These are phyloP conservation scores for Conoideocrella luteorostrata DNA, from an alignment of 2,329 filamentous ascomycete species.

Conservation along the genomic window DNA sequence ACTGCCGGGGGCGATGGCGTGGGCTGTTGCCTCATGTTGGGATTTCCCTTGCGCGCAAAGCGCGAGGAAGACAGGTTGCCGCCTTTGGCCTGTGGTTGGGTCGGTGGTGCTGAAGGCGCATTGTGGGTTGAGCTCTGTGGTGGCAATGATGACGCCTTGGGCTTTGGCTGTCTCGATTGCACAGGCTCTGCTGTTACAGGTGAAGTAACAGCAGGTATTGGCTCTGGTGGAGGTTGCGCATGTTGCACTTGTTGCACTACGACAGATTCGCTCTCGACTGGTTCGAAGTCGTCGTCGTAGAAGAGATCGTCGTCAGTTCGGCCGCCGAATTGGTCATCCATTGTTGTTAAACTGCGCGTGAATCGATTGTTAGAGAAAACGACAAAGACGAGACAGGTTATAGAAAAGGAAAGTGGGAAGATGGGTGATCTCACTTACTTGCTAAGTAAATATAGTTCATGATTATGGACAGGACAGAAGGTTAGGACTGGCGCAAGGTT, in stretches of 20 bases:
- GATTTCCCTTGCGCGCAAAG: constrained; percentile 11
- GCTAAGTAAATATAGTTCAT: no score
- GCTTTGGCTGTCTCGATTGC: constrained; percentile 4
- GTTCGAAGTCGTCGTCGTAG: constrained; percentile 57
- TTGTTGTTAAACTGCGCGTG: constrained; percentile 18
- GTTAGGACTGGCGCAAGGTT: no score
- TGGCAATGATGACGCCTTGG: constrained; percentile 6
- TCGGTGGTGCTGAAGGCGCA: constrained; percentile 10
- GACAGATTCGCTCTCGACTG: constrained; percentile 34
- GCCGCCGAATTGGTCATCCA: constrained; percentile 57
- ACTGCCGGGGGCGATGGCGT: constrained; percentile 9
- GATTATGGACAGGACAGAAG: no score
- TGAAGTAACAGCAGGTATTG: constrained; percentile 10
- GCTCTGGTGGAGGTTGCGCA: constrained; percentile 13
- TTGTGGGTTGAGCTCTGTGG: not conserved
- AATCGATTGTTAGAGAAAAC: no score
- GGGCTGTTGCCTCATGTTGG: constrained; percentile 9
- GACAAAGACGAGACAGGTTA: no score
- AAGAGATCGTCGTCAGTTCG: constrained; percentile 58
- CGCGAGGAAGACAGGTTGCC: constrained; percentile 11
- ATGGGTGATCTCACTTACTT: no score
- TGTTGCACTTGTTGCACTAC: constrained; percentile 15
- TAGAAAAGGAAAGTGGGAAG: no score
- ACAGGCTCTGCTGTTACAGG: constrained; percentile 11
- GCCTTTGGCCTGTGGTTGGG: constrained; percentile 3